phyloP scores from a whole-genome alignment of 139 green algal species.

The Choricystis sp. region DNA sequence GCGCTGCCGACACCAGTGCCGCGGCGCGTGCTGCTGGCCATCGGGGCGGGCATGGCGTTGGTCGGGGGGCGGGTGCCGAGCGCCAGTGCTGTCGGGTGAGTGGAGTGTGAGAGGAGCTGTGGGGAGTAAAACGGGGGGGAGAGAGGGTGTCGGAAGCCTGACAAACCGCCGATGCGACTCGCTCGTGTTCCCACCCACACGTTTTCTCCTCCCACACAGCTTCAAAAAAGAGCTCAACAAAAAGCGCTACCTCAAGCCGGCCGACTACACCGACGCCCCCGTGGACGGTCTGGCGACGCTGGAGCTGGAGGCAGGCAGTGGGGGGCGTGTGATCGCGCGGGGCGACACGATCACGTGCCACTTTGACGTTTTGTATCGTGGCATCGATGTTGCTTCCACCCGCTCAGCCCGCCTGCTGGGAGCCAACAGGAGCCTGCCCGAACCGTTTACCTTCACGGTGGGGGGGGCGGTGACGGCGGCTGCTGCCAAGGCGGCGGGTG shows the following conservation, averaged over 20 bases:
- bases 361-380: slow-evolving; percentile 72
- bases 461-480: slow-evolving; percentile 28
- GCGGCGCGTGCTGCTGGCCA: too few relatives aligned
- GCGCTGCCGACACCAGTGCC: too few relatives aligned
- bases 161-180: too few relatives aligned
- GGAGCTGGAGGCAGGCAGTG: neutral
- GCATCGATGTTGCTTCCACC: slow-evolving; percentile 71
- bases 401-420: slow-evolving; percentile 62
- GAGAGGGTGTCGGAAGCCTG: too few relatives aligned
- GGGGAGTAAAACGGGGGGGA: too few relatives aligned
- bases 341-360: slow-evolving; percentile 31
- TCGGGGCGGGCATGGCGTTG: too few relatives aligned
- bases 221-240: neutral
- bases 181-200: too few relatives aligned
- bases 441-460: slow-evolving; percentile 73
- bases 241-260: slow-evolving; percentile 15
- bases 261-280: neutral
- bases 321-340: neutral
- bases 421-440: slow-evolving; percentile 74
- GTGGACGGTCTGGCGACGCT: neutral
- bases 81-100: too few relatives aligned
- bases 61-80: too few relatives aligned
- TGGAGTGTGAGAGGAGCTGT: too few relatives aligned
- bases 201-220: too few relatives aligned
- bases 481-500: slow-evolving; percentile 12